Percentiles rank a stretch among this genome's conserved stretches.
Evolutionary conservation across 108 stramenopile species (phyloP).

Genomic region (Pseudonitzschia multiseries): DNA sequence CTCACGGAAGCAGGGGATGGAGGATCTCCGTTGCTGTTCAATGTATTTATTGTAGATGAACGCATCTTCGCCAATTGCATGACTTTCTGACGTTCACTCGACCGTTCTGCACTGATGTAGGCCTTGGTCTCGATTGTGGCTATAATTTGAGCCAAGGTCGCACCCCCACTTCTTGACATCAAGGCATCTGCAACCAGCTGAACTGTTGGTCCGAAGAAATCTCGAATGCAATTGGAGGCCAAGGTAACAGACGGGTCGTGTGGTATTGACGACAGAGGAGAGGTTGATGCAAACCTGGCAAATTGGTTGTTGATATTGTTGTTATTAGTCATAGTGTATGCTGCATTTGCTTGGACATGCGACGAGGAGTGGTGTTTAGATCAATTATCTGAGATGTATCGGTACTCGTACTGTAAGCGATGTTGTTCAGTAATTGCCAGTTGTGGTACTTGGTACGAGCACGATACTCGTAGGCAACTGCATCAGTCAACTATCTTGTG

Average conservation of each 20-base stretch:
- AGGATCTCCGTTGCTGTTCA: not conserved
- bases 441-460: no score
- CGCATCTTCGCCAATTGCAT: conserved; percentile 20
- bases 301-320: conserved; percentile 56
- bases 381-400: no score
- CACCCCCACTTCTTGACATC: conserved; percentile 48
- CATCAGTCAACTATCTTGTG: no score
- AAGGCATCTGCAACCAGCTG: conserved; percentile 79
- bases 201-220: conserved; percentile 75
- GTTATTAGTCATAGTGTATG: not conserved
- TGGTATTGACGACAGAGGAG: conserved; percentile 59
- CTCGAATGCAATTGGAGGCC: conserved; percentile 74
- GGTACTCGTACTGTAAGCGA: no score
- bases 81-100: conserved; percentile 35
- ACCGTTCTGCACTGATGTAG: conserved; percentile 19
- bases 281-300: conserved; percentile 64
- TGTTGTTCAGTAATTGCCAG: no score
- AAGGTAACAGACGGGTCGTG: conserved; percentile 54
- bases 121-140: conserved; percentile 42
- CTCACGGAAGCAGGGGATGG: conserved; percentile 45
- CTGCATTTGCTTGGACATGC: not conserved
- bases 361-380: no score
- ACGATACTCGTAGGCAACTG: no score
- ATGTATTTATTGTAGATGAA: conserved; percentile 13
- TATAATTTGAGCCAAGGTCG: conserved; percentile 49